Base-by-base conservation (phyloP, 768 basidiomycete species). In the Thelephora aurantiotincta region DNA sequence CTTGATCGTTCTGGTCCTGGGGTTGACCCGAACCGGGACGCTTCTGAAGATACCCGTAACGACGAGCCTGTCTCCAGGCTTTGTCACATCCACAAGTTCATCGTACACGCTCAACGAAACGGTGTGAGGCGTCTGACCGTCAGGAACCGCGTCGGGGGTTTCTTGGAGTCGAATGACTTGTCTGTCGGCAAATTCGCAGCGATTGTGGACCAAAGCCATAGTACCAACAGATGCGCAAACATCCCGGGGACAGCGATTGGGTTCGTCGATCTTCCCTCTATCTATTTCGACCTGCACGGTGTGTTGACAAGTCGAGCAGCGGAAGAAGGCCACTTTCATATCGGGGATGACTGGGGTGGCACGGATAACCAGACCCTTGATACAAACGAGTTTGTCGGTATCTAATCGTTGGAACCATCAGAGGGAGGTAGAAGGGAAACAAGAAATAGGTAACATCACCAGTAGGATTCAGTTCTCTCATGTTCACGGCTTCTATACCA, bases 301-400 rank as follows among this genome's bases (percentile, higher is more conserved):
- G 63, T 98, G 96, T 35, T 84, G 84, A 62, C 96, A 99, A 34
- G 83, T 85, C 22, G 89, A 70, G 65, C 96, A 99, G 47, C 93
- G 86, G 77, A 99, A 99, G 71, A 99, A 98, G 18, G 94, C 96
- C 54, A 80, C 79, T 66, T 94, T 93, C 96, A 99, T 98, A 65
- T 99, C 96, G 3, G 96, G 96, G 50, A 98, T 97, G 57, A 99
- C 86, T 11, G 94, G 90, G 0, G 96, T 97, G 0, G 93, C 88
- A 19, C 96, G 85, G 51, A 99, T 98, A 57, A 98, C 91, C 6
- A 99, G 78, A 49, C 96, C 96, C 62, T 94, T 96, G 68, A 99
- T 84, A 48, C 78, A 82, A 16, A 96, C 86, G 16, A 99, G 80
- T 64, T 97, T 96, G 73, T 99, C 96, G 55, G 96, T 99, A 59